Base-by-base conservation (phyloP, 225 moss, liverwort and hornwort genomes). In the Marchantia paleacea region DNA sequence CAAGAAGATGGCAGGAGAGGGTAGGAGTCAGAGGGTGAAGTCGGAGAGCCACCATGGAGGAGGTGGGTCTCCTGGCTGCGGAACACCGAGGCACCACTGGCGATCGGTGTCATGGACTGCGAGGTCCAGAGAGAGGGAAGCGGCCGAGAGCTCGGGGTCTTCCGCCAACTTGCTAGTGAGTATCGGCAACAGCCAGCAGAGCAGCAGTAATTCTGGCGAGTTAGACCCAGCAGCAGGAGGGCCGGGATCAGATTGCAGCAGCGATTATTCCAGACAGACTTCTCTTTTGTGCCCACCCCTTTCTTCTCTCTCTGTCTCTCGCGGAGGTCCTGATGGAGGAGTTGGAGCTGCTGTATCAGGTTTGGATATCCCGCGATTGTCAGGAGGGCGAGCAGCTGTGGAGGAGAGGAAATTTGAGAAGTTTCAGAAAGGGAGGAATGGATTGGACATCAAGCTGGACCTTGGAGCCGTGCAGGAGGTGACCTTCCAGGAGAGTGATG, bases 381-480 rank as follows among this genome's bases (percentile, higher is more conserved):
- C 13, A 18, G 20, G 18, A 6, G 69, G 78, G 13, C n/a, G 39
- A 50, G 79, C 29, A 57, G 48, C n/a, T 50, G 80, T 80, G 29
- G 85, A 88, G 52, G 88, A 88, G 78, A 80, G 73, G 71, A 88
- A 88, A 83, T 60, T 70, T 19, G 80, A 83, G 65, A 88, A 88
- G 80, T 71, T 81, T 29, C 60, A 74, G 13, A 72, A 81, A 64
- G 79, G 85, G 81, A 90, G 77, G 86, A 93, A 91, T 80, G 88
- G 91, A 3, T 48, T 94, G 85, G 94, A 96, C 52, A 93, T 96
- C 53, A 94, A 94, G 80, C 82, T 97, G 79, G 96, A 97, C 80
- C 87, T 96, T 47, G 91, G 84, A 15, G 89, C 90, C 11, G 89
- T 94, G 78, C 87, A 84, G 52, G 89, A 94, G 80, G 87, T 91